Evolutionary conservation across 176 grass and related monocot species (phyloP), one percentile per base, ranked within the genome.

Genomic region (Ananas comosus): DNA sequence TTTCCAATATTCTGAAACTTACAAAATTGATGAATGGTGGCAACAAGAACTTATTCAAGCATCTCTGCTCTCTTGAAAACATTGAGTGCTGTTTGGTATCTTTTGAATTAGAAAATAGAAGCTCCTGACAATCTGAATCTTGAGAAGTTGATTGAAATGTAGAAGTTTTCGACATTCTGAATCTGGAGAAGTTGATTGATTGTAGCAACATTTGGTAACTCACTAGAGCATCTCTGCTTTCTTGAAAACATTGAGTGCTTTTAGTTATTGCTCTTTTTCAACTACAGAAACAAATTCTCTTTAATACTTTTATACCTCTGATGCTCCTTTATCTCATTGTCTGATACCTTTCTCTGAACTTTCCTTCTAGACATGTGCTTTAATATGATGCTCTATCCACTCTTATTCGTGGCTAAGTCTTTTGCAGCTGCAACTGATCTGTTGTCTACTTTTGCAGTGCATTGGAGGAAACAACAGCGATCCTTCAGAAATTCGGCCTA

Each of bases 401-500:
- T 77, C 50, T 51, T n/a, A 21, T 48, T 67, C 29, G 1, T 58
- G 19, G 9, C 3, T 14, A 16, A 10, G 21, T 13, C 59, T 66
- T 52, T 76, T 11, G 11, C 5, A 51, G 66, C 16, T 65, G n/a
- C 11, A 21, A 48, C 64, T 82, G 70, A 72, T 50, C 48, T 25
- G 10, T 73, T 14, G 79, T 67, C 21, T 52, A 18, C 18, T 69
- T 84, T 80, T 81, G 80, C 93, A 97, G 93, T 58, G 91, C 93
- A 63, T 83, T 77, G 71, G 72, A 87, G 72, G 84, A 90, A 80
- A 97, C 93, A 66, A 70, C 63, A 14, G 74, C 71, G 12, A 77
- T 85, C 49, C 89, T 97, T 11, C 13, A 58, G 53, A 87, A 82
- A 54, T 97, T 90, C 50, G 79, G 84, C 21, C 79, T 97, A 63